Evolutionary conservation across 176 grass and related monocot genomes (phyloP), one percentile per base, ranked within the genome.

Genomic region (Zea luxurians): DNA sequence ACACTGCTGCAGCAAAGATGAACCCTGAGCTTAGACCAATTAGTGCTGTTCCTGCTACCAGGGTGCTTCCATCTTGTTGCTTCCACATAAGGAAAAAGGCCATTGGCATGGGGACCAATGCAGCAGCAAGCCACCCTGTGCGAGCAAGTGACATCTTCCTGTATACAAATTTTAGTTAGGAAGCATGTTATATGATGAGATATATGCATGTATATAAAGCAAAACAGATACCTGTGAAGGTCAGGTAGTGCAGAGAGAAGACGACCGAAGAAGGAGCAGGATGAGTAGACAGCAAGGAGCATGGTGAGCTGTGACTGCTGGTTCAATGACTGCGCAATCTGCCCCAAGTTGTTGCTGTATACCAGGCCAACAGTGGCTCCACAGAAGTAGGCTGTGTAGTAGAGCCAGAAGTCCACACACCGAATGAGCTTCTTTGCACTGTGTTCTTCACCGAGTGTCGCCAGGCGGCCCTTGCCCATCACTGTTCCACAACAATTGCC

Each of bases 291-390:
- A 0, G 87, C 88, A 13, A 98, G 76, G 20, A 98, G 81, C 91
- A 78, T 87, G 21, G 85, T 92, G 60, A 93, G 83, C 61, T 83
- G 75, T 5, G 91, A 90, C 4, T 92, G 76, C 70, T 78, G 77
- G 55, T 87, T 73, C 55, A 98, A 70, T 2, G 95, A 98, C 50
- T 98, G 83, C 0, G 81, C 85, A 58, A 98, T 98, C 78, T 98
- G 95, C 37, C 95, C 95, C 80, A 98, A 44, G 60, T 94, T 98
- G 73, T 98, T 98, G 78, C 91, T 94, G 76, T 98, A 98, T 15
- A 98, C 95, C 63, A 94, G 74, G 0, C 91, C 91, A 15, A 94
- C 78, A 18, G 95, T 98, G 21, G 95, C 91, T 8, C 91, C 91
- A 57, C 89, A 98, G 70, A 94, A 94, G 83, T 98, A 98, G 13